Percentiles rank a stretch among this genome's conserved stretches.
These are phyloP conservation scores for Trichoderma sp. DNA, from an alignment of 2,329 filamentous ascomycete species.

Conservation along the genomic window DNA sequence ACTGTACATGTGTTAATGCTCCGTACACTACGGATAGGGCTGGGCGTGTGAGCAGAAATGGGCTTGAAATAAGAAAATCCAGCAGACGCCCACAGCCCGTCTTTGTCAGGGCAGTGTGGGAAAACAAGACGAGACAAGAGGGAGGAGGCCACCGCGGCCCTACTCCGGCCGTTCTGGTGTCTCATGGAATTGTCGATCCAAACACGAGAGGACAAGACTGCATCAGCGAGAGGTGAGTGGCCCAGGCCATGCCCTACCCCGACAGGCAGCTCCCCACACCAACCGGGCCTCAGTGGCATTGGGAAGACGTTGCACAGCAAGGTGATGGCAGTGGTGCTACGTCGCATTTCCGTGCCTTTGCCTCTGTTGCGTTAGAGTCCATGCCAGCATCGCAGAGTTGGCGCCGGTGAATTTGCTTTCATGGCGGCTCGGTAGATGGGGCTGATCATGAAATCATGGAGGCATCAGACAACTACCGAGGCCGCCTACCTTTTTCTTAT, in stretches of 20 bases:
- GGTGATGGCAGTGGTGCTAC: neutral
- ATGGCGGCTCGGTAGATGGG: slow-evolving; percentile 8
- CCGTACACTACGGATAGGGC: slow-evolving; percentile 13
- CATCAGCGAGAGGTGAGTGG: slow-evolving; percentile 3
- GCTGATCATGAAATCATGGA: slow-evolving; percentile 14
- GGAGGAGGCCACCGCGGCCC: slow-evolving; percentile 26
- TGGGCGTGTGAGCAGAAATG: neutral
- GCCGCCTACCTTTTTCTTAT: neutral
- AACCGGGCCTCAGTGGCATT: neutral
- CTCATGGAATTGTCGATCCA: slow-evolving; percentile 32
- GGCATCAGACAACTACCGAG: slow-evolving; percentile 10
- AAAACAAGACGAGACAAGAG: slow-evolving; percentile 1
- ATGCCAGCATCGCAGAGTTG: neutral
- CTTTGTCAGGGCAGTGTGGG: neutral
- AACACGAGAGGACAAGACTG: slow-evolving; percentile 10
- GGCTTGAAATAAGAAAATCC: neutral
- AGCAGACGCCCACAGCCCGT: neutral
- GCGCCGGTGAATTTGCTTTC: neutral
- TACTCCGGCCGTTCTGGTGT: slow-evolving; percentile 31
- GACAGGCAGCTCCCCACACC: slow-evolving; percentile 14
- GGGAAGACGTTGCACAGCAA: slow-evolving; percentile 8
- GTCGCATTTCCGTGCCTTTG: slow-evolving; percentile 2
- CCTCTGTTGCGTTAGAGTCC: slow-evolving; percentile 5
- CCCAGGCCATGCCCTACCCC: slow-evolving; percentile 11
- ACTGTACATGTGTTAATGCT: neutral